Base-by-base conservation (phyloP, 805 yeast species). In the Myxozyma geophila region DNA sequence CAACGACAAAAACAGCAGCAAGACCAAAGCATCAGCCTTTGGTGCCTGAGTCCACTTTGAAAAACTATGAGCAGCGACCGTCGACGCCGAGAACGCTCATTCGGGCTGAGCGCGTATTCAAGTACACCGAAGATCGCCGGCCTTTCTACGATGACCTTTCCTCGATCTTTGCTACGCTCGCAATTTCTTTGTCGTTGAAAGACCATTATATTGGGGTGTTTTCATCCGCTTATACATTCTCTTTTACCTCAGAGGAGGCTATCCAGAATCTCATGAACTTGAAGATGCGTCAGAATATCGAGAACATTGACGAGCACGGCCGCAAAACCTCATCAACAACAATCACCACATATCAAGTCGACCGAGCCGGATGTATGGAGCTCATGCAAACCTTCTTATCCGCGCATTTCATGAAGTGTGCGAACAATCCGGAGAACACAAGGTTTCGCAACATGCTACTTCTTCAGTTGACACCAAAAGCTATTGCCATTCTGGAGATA, bases 391-490 rank as follows among this genome's bases (percentile, higher is more conserved):
- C 40, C 15, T 66, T 63, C 33, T 44, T 66, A 9, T 60, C 56
- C 41, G 69, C 69, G 7, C 57, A 58, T 8, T 48, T 66, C 15
- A 44, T 66, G 15, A 51, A 49, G 19, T 64, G 68, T 58, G 60
- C 57, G 7, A 66, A 60, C 36, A 51, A 54, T 19, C 59, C 56
- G 12, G 62, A 56, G 17, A 10, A 19, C 36, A 21, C 37, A 39
- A 43, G 46, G 49, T 64, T 66, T 57, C 51, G 49, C 28, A 40
- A 28, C 8, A 40, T 43, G 10, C 43, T 52, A 60, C 65, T 66
- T 35, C 57, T 59, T 28, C 98, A 93, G 72, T 96, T 97, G 3
- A 90, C 97, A 0, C 92, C 98, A 0, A 93, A 93, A 72, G 98
- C 98, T 0, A 85, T 91, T 7, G 86, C 91, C 0, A 71, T 90